phyloP scores from a whole-genome alignment of 2,329 filamentous ascomycete species.

The Phaeomoniella chlamydospora region DNA sequence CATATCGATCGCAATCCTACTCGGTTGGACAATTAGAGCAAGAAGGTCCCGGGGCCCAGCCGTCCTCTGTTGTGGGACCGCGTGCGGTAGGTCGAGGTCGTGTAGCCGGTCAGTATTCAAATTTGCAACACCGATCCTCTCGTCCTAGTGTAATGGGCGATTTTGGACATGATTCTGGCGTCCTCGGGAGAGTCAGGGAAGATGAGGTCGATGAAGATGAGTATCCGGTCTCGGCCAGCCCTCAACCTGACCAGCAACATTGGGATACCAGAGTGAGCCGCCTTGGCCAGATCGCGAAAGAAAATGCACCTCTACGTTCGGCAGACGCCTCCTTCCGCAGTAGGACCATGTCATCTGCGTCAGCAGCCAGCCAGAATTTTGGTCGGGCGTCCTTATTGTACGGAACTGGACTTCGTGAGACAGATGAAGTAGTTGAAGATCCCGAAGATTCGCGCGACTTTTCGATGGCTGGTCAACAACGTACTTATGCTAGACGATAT shows the following conservation, averaged over 20 bases:
- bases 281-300: conserved; percentile 26
- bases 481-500: conserved; percentile 23
- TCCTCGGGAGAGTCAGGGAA: conserved; percentile 31
- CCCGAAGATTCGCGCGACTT: conserved; percentile 25
- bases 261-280: conserved; percentile 18
- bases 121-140: conserved; percentile 68
- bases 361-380: conserved; percentile 16
- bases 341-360: conserved; percentile 24
- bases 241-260: conserved; percentile 9
- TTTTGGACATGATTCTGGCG: conserved; percentile 28
- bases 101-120: conserved; percentile 40
- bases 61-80: conserved; percentile 17
- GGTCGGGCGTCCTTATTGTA: conserved; percentile 22
- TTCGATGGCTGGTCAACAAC: conserved; percentile 20
- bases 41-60: conserved; percentile 26
- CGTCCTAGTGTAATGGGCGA: conserved; percentile 33
- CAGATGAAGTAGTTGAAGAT: conserved; percentile 28
- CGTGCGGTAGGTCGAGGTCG: conserved; percentile 19
- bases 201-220: conserved; percentile 31
- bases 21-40: conserved; percentile 82
- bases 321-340: conserved; percentile 26
- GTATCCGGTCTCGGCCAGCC: conserved; percentile 20
- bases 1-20: conserved; percentile 90
- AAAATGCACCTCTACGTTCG: conserved; percentile 28
- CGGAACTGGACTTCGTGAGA: conserved; percentile 26